Percentiles rank a stretch among this genome's conserved stretches.
Evolutionary conservation across 495 filamentous ascomycete genomes (phyloP).

Genomic region (Penicillium riverlandense): DNA sequence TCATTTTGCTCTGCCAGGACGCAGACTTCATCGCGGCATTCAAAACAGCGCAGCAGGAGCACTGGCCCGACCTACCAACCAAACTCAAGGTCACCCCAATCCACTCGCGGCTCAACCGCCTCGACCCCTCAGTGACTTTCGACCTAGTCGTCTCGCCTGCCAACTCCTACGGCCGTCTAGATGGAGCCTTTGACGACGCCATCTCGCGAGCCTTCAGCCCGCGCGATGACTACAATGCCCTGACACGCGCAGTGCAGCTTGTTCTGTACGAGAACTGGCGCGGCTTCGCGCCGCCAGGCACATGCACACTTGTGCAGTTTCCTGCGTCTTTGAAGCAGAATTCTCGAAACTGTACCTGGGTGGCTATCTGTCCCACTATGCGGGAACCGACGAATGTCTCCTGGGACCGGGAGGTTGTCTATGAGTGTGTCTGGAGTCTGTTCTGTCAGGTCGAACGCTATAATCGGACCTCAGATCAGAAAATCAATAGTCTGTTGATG

Average conservation of each 20-base stretch:
- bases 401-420: constrained; percentile 49
- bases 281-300: constrained; percentile 42
- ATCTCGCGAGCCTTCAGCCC: constrained; percentile 23
- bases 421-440: constrained; percentile 46
- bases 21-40: constrained; percentile 22
- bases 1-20: constrained; percentile 33
- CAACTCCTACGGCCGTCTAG: constrained; percentile 45
- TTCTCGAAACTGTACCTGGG: constrained; percentile 28
- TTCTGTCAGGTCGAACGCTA: constrained; percentile 36
- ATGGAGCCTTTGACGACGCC: constrained; percentile 41
- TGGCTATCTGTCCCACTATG: constrained; percentile 49
- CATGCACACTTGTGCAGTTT: constrained; percentile 39
- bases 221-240: constrained; percentile 36
- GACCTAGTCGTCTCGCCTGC: constrained; percentile 45
- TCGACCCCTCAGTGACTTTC: constrained; percentile 21
- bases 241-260: constrained; percentile 33
- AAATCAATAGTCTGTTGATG: constrained; percentile 39
- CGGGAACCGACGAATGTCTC: constrained; percentile 24
- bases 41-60: constrained; percentile 10
- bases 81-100: constrained; percentile 24
- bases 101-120: constrained; percentile 25
- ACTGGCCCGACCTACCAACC: constrained; percentile 12
- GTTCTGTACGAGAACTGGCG: constrained; percentile 38
- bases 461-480: constrained; percentile 33
- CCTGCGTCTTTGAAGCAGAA: constrained; percentile 23